These are phyloP conservation scores for Termitomyces sp. DNA, from an alignment of 768 basidiomycete genomes.

Conservation along the genomic window DNA sequence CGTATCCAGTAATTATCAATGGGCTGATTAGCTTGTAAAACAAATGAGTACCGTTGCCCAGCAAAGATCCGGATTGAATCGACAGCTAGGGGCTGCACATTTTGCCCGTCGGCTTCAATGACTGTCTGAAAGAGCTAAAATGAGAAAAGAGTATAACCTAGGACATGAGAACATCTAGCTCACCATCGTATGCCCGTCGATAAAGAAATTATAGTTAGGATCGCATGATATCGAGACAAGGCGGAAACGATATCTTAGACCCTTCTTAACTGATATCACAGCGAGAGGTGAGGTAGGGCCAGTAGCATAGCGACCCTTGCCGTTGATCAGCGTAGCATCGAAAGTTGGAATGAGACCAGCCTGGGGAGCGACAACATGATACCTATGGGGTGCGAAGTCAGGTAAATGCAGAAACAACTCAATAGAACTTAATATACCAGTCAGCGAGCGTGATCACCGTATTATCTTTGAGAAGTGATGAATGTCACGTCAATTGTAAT, in stretches of 20 bases:
- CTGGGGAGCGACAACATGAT: slow-evolving; percentile 23
- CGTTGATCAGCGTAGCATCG: slow-evolving; percentile 42
- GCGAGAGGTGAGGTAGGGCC: slow-evolving; percentile 32
- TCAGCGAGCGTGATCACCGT: slow-evolving; percentile 47
- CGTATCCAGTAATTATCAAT: slow-evolving; percentile 44
- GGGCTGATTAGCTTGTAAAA: slow-evolving; percentile 33
- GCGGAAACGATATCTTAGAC: slow-evolving; percentile 45
- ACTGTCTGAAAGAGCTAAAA: slow-evolving; percentile 20
- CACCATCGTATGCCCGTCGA: slow-evolving; percentile 42
- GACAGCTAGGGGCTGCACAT: slow-evolving; percentile 31
- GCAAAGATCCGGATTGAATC: slow-evolving; percentile 36
- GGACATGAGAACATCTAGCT: slow-evolving; percentile 3
- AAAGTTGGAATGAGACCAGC: slow-evolving; percentile 26
- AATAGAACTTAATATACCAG: slow-evolving; percentile 29
- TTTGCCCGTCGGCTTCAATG: slow-evolving; percentile 38
- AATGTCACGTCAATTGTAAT: background rate
- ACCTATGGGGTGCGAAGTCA: slow-evolving; percentile 21
- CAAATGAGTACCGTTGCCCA: slow-evolving; percentile 44
- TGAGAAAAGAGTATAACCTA: background rate
- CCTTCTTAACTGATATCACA: slow-evolving; percentile 33
- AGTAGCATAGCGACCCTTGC: slow-evolving; percentile 40
- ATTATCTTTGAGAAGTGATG: slow-evolving; percentile 22
- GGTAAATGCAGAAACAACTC: background rate
- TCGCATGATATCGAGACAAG: slow-evolving; percentile 44
- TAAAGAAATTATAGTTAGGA: slow-evolving; percentile 39